Conservation (phyloP, 106 monocot genomes). For the Chionographis japonica region DNA sequence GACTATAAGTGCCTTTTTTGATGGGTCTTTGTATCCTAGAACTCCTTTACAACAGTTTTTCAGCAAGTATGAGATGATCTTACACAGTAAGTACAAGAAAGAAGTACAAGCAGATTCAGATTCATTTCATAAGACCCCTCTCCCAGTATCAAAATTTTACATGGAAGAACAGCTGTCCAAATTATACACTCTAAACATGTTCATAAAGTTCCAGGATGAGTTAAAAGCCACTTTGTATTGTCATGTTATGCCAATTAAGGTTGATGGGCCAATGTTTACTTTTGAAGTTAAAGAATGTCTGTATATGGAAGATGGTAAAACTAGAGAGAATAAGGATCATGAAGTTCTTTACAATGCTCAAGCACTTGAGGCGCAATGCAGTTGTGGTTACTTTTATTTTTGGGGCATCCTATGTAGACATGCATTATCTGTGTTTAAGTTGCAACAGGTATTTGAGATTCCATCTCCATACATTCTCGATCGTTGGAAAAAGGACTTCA, state of each 20-base stretch:
- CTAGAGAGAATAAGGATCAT: constrained; percentile 36
- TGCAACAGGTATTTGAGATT: constrained; percentile 57
- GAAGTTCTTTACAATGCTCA: constrained; percentile 49
- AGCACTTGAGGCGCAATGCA: constrained; percentile 39
- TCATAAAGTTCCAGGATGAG: constrained; percentile 76
- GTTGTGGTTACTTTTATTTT: constrained; percentile 61
- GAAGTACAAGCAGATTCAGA: constrained; percentile 56
- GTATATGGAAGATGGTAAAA: constrained; percentile 53
- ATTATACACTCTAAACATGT: constrained; percentile 65
- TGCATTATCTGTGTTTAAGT: constrained; percentile 49
- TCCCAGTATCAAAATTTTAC: constrained; percentile 49
- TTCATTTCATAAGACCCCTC: constrained; percentile 36
- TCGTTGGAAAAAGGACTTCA: constrained; percentile 75
- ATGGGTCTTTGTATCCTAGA: constrained; percentile 6
- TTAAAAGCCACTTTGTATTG: constrained; percentile 67
- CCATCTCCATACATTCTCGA: constrained; percentile 54
- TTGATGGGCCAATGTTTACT: constrained; percentile 27
- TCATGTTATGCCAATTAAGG: constrained; percentile 33
- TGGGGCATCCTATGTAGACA: constrained; percentile 78
- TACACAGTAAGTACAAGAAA: constrained; percentile 51
- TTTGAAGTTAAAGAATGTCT: constrained; percentile 73
- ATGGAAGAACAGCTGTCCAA: constrained; percentile 79
- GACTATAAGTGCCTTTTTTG: constrained; percentile 10
- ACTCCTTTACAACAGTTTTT: constrained; percentile 37
- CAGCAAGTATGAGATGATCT: constrained; percentile 47